Base-by-base conservation (phyloP, 1,284 basidiomycete genomes). In the Microbotryomycetes sp. region DNA sequence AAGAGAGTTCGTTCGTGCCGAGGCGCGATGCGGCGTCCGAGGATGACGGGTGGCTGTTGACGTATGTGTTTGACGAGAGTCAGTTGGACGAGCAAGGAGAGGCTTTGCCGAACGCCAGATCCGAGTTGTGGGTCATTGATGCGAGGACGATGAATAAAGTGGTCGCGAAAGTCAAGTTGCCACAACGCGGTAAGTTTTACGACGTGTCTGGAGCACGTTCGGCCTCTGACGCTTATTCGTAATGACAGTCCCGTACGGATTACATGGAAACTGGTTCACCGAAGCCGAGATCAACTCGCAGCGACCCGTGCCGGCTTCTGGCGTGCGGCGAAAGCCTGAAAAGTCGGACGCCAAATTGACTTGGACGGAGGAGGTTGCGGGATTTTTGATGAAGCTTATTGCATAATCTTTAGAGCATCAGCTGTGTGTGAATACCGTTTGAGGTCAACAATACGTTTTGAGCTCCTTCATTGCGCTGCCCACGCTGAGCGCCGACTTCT, bases 61-160 rank as follows among this genome's bases (percentile, higher is more conserved):
- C 75, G n/a, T 80, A 79, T 67, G 77, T 76, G 1, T 80, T 79
- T 58, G 78, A 80, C 69, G 79, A 80, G 62, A 60, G 53, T 9
- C 72, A 76, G 41, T 67, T 78, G 6, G 57, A 72, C 21, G 26
- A 9, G 4, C 73, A 73, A 4, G 77, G 78, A 3, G 70, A 72
- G 16, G 76, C 76, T 11, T 67, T 72, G 3, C 73, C 72, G 4
- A 71, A 68, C 4, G 69, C 73, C 7, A 67, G 64, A 6, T 73
- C 73, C 27, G 78, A 80, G 67, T 64, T 80, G 4, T 80, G 78
- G 78, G 74, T 80, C 51, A 72, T 80, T 50, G 77, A 80, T 49
- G 79, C 79, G 0, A 73, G 73, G 60, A 62, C 67, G 21, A 77
- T 78, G 74, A 52, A 60, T 5, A 71, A 75, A 6, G 69, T 80